Conservation (phyloP, 345 rosid species). For the Gossypioides kirkii region DNA sequence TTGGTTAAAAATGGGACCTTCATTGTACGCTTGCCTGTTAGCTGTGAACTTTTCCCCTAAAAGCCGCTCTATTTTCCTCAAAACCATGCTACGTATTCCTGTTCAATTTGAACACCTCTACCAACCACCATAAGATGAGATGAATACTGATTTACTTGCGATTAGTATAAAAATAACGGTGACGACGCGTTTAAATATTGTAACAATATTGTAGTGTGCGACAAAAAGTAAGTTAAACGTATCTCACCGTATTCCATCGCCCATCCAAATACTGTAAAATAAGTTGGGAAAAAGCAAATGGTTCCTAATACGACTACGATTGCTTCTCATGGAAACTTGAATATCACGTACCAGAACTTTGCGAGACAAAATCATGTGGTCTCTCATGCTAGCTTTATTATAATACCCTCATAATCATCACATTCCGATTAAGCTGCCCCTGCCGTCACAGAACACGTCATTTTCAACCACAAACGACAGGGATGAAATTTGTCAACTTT, state of each 20-base stretch:
- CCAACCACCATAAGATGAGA: no score
- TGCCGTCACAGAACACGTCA: conserved; percentile 27
- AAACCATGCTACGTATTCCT: not conserved
- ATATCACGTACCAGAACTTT: conserved; percentile 17
- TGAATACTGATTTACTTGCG: no score
- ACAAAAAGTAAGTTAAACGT: no score
- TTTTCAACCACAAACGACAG: not conserved
- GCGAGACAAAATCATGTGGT: not conserved
- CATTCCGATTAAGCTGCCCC: not conserved
- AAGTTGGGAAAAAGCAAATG: not conserved
- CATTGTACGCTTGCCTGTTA: not conserved
- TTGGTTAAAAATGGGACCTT: conserved; percentile 24
- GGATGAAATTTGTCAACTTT: conserved; percentile 3
- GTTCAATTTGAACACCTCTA: no score
- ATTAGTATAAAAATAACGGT: no score
- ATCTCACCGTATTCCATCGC: no score
- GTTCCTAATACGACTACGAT: conserved; percentile 6
- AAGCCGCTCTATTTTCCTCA: not conserved
- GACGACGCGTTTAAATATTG: no score
- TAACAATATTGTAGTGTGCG: no score
- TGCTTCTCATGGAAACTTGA: conserved; percentile 29
- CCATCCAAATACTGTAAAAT: no score
- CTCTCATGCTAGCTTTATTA: not conserved
- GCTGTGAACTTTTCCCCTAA: not conserved
- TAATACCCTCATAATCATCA: not conserved